These are phyloP conservation scores for Drechslerella coelobrocha DNA, from an alignment of 2,329 filamentous ascomycete species.

Conservation along the genomic window DNA sequence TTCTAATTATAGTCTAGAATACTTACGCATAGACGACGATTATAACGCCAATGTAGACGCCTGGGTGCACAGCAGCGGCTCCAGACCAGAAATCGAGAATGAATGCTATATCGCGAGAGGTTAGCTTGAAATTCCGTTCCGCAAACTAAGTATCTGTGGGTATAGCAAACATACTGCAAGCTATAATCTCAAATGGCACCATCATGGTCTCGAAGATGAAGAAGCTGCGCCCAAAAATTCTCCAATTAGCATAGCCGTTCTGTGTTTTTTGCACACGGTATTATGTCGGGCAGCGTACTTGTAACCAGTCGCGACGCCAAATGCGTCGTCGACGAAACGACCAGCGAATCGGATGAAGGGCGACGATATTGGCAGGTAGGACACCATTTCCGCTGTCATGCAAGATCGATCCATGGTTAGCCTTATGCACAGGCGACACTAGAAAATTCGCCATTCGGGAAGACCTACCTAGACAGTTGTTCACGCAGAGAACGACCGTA, in stretches of 20 bases:
- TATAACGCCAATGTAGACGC: constrained; percentile 68
- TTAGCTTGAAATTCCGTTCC: background rate
- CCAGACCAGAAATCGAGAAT: constrained; percentile 71
- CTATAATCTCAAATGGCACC: constrained; percentile 72
- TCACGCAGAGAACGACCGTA: constrained; percentile 68
- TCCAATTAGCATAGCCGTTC: no score
- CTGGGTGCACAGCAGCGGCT: constrained; percentile 63
- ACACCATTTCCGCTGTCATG: constrained; percentile 75
- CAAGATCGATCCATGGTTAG: background rate
- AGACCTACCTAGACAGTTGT: constrained; percentile 59
- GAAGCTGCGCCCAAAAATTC: constrained; percentile 56
- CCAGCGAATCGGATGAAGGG: constrained; percentile 80
- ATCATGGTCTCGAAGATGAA: constrained; percentile 73
- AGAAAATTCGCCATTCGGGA: background rate
- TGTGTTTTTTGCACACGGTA: no score
- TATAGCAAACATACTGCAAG: constrained; percentile 62
- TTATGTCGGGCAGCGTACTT: no score
- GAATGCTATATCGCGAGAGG: constrained; percentile 55
- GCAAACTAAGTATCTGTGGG: background rate
- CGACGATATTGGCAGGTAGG: constrained; percentile 76
- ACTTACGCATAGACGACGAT: constrained; percentile 67
- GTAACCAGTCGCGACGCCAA: constrained; percentile 75
- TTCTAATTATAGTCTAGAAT: background rate
- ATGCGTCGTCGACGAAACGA: constrained; percentile 76
- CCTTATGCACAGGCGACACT: background rate